Percentiles rank a stretch among this genome's conserved stretches.
phyloP scores from a whole-genome alignment of 148 eudicot genomes.

The Arbutus unedo region DNA sequence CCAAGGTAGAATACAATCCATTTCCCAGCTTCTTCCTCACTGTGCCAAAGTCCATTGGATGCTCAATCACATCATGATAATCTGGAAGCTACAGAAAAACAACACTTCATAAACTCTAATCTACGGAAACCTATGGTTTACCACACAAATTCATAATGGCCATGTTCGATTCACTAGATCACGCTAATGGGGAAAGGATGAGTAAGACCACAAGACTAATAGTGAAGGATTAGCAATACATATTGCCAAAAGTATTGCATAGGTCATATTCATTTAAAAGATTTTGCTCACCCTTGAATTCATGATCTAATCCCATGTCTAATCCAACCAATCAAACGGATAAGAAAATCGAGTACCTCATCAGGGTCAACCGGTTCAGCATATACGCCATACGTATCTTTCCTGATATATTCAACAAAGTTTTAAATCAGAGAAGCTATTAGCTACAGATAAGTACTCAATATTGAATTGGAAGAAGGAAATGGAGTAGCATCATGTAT shows the following conservation, averaged over 20 bases:
- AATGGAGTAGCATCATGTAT: neutral
- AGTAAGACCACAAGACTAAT: neutral
- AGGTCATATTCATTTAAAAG: neutral
- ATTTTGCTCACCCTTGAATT: neutral
- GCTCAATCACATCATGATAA: constrained; percentile 73
- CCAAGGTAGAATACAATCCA: constrained; percentile 63
- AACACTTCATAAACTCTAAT: constrained; percentile 16
- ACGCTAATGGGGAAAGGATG: neutral
- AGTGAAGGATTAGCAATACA: neutral
- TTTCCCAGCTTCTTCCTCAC: constrained; percentile 76
- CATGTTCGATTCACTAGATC: neutral
- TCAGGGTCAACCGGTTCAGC: constrained; percentile 97
- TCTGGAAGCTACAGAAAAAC: constrained; percentile 88
- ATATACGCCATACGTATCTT: constrained; percentile 89
- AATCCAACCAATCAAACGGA: neutral
- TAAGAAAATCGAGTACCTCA: constrained; percentile 47
- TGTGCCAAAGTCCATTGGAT: constrained; percentile 95
- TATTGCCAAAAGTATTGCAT: neutral
- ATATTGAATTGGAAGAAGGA: neutral
- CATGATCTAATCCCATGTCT: neutral
- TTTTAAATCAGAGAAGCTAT: constrained; percentile 13
- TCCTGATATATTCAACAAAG: constrained; percentile 61
- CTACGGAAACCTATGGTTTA: neutral
- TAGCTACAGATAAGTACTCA: constrained; percentile 12
- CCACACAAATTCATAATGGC: neutral